A percentile compares a stretch with the other conserved stretches of the same genome.
Conservation (phyloP, 2,329 filamentous ascomycete species). For the Aspergillus pseudoviridinutans region DNA sequence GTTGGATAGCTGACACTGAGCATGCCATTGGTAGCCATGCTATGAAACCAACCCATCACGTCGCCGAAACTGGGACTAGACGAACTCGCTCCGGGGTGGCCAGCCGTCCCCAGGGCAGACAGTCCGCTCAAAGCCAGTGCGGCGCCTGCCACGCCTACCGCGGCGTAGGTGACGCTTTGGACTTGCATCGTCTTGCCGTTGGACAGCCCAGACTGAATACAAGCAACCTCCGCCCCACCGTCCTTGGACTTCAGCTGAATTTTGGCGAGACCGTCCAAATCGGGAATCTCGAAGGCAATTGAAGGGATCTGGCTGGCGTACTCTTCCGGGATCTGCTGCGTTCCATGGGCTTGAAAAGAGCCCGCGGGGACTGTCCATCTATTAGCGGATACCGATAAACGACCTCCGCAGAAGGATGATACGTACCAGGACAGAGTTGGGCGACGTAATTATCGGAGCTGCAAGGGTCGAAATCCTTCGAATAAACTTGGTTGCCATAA, state of each 20-base stretch:
- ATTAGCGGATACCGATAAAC: conserved; percentile 17
- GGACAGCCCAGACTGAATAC: conserved; percentile 72
- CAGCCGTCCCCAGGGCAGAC: conserved; percentile 61
- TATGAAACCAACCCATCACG: conserved; percentile 85
- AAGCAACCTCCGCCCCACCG: conserved; percentile 64
- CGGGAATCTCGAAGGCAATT: conserved; percentile 86
- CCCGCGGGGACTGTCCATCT: conserved; percentile 63
- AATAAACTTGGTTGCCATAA: conserved; percentile 78
- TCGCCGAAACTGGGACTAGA: conserved; percentile 81
- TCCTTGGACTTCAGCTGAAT: conserved; percentile 66
- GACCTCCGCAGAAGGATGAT: background rate
- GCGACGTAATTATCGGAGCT: conserved; percentile 60
- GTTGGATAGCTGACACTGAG: conserved; percentile 82
- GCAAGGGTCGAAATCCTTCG: conserved; percentile 80
- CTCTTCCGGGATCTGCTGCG: conserved; percentile 65
- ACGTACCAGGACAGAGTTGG: conserved; percentile 75
- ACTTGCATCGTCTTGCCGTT: conserved; percentile 82
- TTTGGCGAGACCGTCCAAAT: conserved; percentile 81
- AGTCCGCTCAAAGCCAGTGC: conserved; percentile 71
- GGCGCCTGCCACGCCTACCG: conserved; percentile 78
- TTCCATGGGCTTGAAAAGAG: conserved; percentile 67
- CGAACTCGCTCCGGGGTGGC: conserved; percentile 58
- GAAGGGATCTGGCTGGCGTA: conserved; percentile 74
- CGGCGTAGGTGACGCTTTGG: conserved; percentile 75
- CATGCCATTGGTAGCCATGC: conserved; percentile 95